Conservation (phyloP, 2,329 filamentous ascomycete genomes). For the Fonsecaea pugnacius region DNA sequence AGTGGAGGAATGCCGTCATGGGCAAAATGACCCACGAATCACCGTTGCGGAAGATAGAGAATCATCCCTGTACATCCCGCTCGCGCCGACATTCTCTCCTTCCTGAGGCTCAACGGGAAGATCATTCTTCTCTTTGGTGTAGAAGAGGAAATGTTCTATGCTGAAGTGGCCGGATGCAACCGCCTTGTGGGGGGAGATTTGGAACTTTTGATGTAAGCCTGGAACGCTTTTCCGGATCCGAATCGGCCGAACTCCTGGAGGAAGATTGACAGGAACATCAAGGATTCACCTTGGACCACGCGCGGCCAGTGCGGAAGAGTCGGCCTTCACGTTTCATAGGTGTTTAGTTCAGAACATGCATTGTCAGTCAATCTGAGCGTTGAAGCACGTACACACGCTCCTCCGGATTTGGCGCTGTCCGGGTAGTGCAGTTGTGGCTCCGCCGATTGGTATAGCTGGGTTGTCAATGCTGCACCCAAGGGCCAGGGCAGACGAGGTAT, state of each 20-base stretch:
- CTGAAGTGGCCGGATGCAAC: neutral
- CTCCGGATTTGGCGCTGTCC: neutral
- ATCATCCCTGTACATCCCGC: neutral
- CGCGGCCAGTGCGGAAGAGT: neutral
- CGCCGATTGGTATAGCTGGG: neutral
- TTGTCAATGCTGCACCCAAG: neutral
- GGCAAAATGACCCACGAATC: neutral
- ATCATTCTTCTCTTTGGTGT: neutral
- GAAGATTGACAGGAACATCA: neutral
- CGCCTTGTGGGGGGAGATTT: neutral
- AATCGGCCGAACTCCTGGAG: neutral
- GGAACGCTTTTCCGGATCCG: neutral
- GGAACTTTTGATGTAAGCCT: neutral
- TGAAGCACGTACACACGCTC: neutral
- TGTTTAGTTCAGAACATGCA: neutral
- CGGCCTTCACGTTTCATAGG: neutral
- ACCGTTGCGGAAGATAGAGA: neutral
- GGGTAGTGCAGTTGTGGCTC: neutral
- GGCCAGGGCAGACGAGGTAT: neutral
- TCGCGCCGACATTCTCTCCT: neutral
- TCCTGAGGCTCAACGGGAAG: neutral
- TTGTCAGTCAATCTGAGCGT: neutral
- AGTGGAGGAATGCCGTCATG: constrained; percentile 14
- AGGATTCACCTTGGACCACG: neutral
- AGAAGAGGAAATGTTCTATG: neutral